These are phyloP conservation scores for Mycena maculata DNA, from an alignment of 768 basidiomycete genomes.

Conservation along the genomic window DNA sequence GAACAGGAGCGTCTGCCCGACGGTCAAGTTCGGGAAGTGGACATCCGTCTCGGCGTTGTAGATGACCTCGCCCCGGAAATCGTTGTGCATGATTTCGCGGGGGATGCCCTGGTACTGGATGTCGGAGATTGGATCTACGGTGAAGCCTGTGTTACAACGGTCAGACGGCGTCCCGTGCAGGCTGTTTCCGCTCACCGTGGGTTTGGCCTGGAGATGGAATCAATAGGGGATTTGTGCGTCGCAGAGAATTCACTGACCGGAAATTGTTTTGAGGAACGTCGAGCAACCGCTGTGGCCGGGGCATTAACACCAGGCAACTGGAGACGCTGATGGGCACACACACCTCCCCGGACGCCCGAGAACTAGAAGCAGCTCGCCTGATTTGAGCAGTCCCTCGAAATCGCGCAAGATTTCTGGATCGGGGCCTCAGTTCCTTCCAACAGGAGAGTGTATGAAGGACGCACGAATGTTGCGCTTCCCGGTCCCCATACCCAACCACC, in stretches of 20 bases:
- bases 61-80: conserved; percentile 60
- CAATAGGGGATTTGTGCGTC: neutral
- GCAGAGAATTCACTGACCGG: conserved; percentile 36
- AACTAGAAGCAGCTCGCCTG: conserved; percentile 65
- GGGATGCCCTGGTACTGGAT: conserved; percentile 51
- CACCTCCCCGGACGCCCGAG: conserved; percentile 53
- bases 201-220: conserved; percentile 36
- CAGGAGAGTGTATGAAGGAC: neutral
- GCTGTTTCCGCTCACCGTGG: conserved; percentile 43
- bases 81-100: conserved; percentile 54
- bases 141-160: conserved; percentile 12
- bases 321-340: neutral
- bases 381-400: conserved; percentile 59
- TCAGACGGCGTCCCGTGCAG: neutral
- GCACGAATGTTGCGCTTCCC: conserved; percentile 31
- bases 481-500: conserved; percentile 37
- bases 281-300: conserved; percentile 49
- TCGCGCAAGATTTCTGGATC: conserved; percentile 52
- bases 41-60: conserved; percentile 59
- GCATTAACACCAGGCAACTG: neutral
- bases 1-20: conserved; percentile 61
- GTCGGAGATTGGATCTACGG: conserved; percentile 17
- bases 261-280: conserved; percentile 64
- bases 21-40: conserved; percentile 63
- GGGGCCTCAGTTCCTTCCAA: neutral